Evolutionary conservation across 2,329 filamentous ascomycete genomes (phyloP).

Genomic region (Sordariomycetes sp.): DNA sequence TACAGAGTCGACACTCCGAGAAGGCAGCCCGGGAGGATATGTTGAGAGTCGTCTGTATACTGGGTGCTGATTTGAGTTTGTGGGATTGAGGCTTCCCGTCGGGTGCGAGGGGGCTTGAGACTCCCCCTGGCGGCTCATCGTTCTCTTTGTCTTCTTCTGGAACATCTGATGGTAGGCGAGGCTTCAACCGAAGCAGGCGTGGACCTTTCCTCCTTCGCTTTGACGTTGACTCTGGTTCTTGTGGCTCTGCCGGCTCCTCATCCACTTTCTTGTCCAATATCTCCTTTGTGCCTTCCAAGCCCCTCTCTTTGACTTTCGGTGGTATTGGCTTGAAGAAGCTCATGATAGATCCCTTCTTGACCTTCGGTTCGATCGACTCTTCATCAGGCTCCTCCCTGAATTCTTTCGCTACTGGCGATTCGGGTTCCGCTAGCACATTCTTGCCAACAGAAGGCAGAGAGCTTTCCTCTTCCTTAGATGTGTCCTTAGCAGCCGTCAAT

Average conservation of each 20-base stretch:
- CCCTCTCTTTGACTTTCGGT: constrained; percentile 5
- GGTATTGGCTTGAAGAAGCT: constrained; percentile 29
- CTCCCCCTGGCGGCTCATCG: too few relatives aligned
- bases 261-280: neutral
- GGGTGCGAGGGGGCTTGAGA: too few relatives aligned
- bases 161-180: too few relatives aligned
- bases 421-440: too few relatives aligned
- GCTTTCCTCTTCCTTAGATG: too few relatives aligned
- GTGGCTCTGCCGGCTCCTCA: neutral
- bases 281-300: neutral
- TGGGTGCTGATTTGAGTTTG: constrained; percentile 10
- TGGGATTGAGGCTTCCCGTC: too few relatives aligned
- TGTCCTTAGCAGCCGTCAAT: too few relatives aligned
- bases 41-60: constrained; percentile 34
- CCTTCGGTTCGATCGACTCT: neutral
- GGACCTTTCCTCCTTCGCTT: too few relatives aligned
- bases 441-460: too few relatives aligned
- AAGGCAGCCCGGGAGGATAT: constrained; percentile 30
- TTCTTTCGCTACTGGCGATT: too few relatives aligned
- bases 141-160: too few relatives aligned
- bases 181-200: too few relatives aligned
- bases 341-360: constrained; percentile 25
- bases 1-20: constrained; percentile 31
- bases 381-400: neutral
- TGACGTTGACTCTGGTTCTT: neutral